Conservation (phyloP, 2,329 filamentous ascomycete species). For the Colletotrichum somersetense region DNA sequence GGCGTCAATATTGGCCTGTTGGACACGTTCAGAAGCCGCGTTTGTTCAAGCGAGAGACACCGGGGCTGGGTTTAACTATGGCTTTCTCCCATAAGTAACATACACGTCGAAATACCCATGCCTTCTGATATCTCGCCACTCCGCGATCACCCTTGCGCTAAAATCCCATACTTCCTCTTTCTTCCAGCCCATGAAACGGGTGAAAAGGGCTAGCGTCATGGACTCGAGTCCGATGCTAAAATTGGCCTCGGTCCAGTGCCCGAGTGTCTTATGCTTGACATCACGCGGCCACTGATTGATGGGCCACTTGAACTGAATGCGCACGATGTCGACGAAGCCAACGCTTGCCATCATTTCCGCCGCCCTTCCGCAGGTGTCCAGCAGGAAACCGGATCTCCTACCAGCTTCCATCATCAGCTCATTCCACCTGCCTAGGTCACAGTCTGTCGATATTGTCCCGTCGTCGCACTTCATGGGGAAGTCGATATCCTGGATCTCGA, state of each 20-base stretch:
- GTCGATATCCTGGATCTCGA: slow-evolving; percentile 56
- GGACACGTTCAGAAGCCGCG: background rate
- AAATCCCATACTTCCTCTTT: slow-evolving; percentile 46
- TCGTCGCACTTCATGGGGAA: slow-evolving; percentile 50
- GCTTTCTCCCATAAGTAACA: slow-evolving; percentile 43
- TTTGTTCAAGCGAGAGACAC: slow-evolving; percentile 1
- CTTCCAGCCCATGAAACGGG: slow-evolving; percentile 47
- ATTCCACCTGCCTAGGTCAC: slow-evolving; percentile 47
- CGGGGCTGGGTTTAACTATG: background rate
- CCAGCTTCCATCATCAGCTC: slow-evolving; percentile 50
- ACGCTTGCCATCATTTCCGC: slow-evolving; percentile 46
- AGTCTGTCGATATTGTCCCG: slow-evolving; percentile 45
- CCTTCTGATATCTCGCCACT: slow-evolving; percentile 39
- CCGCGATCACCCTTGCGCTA: slow-evolving; percentile 40
- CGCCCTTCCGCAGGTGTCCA: slow-evolving; percentile 47
- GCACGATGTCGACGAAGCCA: slow-evolving; percentile 47
- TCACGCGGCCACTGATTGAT: slow-evolving; percentile 48
- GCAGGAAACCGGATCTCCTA: slow-evolving; percentile 45
- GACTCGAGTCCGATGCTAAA: slow-evolving; percentile 45
- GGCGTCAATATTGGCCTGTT: background rate
- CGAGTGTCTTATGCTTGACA: slow-evolving; percentile 45
- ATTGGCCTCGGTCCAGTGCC: slow-evolving; percentile 44
- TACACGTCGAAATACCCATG: slow-evolving; percentile 44
- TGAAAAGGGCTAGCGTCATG: slow-evolving; percentile 47
- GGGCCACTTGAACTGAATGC: slow-evolving; percentile 46